Evolutionary conservation across 2,329 filamentous ascomycete species (phyloP).

Genomic region (Botrytis tulipae): DNA sequence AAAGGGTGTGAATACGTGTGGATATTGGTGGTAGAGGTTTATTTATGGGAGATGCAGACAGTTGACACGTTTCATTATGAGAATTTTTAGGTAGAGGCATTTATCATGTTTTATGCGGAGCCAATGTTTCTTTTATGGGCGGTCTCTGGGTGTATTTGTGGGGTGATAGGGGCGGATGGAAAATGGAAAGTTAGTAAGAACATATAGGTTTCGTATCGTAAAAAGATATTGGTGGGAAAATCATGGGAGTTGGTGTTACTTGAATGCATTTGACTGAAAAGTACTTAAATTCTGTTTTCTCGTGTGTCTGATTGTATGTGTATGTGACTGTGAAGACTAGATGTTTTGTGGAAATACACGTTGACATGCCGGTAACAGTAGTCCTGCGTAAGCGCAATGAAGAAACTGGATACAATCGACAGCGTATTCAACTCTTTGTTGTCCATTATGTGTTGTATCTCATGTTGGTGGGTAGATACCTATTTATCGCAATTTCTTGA

Average conservation of each 20-base stretch:
- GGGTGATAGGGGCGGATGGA: background rate
- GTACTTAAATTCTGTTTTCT: background rate
- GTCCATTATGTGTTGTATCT: background rate
- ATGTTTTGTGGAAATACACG: background rate
- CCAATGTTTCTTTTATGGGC: constrained; percentile 7
- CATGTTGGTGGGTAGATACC: background rate
- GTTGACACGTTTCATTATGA: background rate
- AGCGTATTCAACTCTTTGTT: background rate
- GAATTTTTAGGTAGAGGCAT: constrained; percentile 1
- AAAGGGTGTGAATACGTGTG: background rate
- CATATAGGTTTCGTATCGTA: background rate
- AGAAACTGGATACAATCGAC: background rate
- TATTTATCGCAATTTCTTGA: background rate
- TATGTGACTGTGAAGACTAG: background rate
- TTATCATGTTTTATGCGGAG: constrained; percentile 1
- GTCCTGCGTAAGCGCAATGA: background rate
- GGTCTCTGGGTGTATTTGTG: background rate
- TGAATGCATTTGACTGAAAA: constrained; percentile 6
- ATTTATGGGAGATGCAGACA: constrained; percentile 2
- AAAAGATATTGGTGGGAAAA: constrained; percentile 3
- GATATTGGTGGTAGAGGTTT: background rate
- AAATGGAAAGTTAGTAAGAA: background rate
- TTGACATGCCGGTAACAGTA: background rate
- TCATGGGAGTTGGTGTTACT: constrained; percentile 5
- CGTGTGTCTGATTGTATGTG: background rate